Percentiles rank a stretch among this genome's conserved stretches.
These are phyloP conservation scores for Leccinellum albellum DNA, from an alignment of 768 basidiomycete species.

Conservation along the genomic window DNA sequence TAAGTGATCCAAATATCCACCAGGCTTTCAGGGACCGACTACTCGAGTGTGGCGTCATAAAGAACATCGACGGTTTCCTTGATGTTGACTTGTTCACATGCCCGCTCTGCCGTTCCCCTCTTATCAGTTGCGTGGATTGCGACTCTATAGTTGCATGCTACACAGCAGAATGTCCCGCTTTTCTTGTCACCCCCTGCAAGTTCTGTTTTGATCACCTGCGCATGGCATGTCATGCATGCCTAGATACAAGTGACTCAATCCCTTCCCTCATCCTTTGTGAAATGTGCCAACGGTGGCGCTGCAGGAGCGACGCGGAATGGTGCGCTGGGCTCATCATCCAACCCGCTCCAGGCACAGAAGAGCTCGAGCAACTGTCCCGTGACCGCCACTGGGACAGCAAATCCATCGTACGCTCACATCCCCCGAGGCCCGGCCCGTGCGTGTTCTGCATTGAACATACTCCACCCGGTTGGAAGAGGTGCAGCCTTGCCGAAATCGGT, in stretches of 20 bases:
- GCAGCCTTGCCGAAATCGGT: not conserved
- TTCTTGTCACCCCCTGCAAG: not conserved
- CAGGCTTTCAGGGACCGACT: slow-evolving; percentile 11
- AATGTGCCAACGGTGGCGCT: slow-evolving; percentile 8
- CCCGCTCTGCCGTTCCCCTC: slow-evolving; percentile 1
- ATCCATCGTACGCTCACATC: slow-evolving; percentile 15
- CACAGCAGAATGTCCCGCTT: not conserved
- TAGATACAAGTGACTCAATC: not conserved
- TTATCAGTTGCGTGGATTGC: slow-evolving; percentile 8
- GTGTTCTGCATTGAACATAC: not conserved
- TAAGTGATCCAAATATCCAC: not conserved
- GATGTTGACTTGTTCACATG: slow-evolving; percentile 12
- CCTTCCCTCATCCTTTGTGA: slow-evolving; percentile 8
- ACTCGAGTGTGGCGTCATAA: not conserved
- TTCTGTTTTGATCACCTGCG: slow-evolving; percentile 1
- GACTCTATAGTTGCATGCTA: slow-evolving; percentile 4
- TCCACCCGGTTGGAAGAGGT: not conserved
- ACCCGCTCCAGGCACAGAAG: slow-evolving; percentile 7
- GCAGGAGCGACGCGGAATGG: slow-evolving; percentile 12
- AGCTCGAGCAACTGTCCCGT: not conserved
- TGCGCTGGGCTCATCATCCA: slow-evolving; percentile 11
- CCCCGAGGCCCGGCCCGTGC: slow-evolving; percentile 11
- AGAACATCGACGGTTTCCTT: slow-evolving; percentile 1
- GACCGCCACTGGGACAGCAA: slow-evolving; percentile 4
- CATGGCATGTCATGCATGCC: slow-evolving; percentile 7